A percentile compares a stretch with the other conserved stretches of the same genome.
These are phyloP conservation scores for Trichoderma aggressivum DNA, from an alignment of 2,329 filamentous ascomycete genomes.

Conservation along the genomic window DNA sequence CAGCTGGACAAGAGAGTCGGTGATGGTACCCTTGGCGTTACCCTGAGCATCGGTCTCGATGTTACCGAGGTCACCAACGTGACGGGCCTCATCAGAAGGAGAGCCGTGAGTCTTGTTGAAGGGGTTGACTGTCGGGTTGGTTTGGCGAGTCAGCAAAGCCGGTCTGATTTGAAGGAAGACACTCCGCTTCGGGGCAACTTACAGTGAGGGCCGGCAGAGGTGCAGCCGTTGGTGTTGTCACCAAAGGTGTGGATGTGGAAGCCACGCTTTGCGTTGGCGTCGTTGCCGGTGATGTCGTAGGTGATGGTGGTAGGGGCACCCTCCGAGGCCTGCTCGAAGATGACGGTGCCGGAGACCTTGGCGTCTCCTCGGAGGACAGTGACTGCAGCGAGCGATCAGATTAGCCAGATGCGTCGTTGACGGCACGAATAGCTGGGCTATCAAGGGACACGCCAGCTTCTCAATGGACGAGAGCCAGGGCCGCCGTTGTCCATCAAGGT, in stretches of 20 bases:
- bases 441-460: conserved; percentile 32
- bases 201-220: conserved; percentile 97
- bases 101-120: conserved; percentile 88
- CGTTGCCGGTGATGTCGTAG: conserved; percentile 90
- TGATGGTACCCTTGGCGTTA: conserved; percentile 75
- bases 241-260: conserved; percentile 99
- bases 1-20: conserved; percentile 86
- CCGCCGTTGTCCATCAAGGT: conserved; percentile 45
- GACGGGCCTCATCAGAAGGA: conserved; percentile 76
- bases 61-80: conserved; percentile 98
- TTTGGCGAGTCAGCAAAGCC: conserved; percentile 16
- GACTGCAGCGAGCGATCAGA: conserved; percentile 62
- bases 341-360: conserved; percentile 88
- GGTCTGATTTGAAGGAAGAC: no score
- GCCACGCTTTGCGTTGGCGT: conserved; percentile 92
- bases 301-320: conserved; percentile 77
- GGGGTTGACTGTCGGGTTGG: conserved; percentile 75
- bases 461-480: neutral
- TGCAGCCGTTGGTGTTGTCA: conserved; percentile 99
- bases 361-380: conserved; percentile 97
- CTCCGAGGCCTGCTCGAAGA: conserved; percentile 90
- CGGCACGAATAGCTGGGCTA: conserved; percentile 21
- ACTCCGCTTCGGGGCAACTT: conserved; percentile 38
- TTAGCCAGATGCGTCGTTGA: conserved; percentile 9
- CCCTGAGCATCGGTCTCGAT: conserved; percentile 92